Conservation (phyloP, 2,329 filamentous ascomycete genomes). For the Clarireedia hainanense region DNA sequence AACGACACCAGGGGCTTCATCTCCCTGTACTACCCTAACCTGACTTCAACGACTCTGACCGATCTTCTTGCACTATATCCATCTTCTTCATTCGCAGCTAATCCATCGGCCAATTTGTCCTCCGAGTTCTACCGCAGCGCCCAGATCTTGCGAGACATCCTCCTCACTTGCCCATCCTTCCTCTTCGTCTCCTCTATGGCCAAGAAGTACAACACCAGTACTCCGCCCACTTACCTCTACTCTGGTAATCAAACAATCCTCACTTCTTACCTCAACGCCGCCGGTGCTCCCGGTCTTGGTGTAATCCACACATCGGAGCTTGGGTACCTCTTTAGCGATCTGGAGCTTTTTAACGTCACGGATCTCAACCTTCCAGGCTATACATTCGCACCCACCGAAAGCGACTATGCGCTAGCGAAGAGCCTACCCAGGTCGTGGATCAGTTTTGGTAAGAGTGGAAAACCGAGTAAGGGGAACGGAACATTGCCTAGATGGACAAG, state of each 20-base stretch:
- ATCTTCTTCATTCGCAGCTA: slow-evolving; percentile 35
- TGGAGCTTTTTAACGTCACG: slow-evolving; percentile 36
- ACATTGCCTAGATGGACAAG: slow-evolving; percentile 33
- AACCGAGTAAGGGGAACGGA: slow-evolving; percentile 29
- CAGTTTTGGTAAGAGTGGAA: slow-evolving; percentile 36
- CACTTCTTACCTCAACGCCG: slow-evolving; percentile 33
- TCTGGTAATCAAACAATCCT: slow-evolving; percentile 48
- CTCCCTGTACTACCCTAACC: slow-evolving; percentile 31
- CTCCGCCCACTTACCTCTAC: slow-evolving; percentile 40
- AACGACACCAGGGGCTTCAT: slow-evolving; percentile 36
- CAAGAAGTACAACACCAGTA: slow-evolving; percentile 18
- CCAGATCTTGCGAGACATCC: slow-evolving; percentile 42
- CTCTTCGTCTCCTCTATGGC: slow-evolving; percentile 35
- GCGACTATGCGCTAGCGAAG: slow-evolving; percentile 34
- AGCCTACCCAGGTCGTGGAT: slow-evolving; percentile 41
- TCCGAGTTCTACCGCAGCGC: slow-evolving; percentile 43
- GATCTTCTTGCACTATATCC: slow-evolving; percentile 44
- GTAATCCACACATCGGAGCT: slow-evolving; percentile 46
- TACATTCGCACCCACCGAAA: slow-evolving; percentile 30
- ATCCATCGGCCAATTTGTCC: slow-evolving; percentile 33
- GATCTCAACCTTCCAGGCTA: slow-evolving; percentile 18
- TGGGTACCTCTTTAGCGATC: slow-evolving; percentile 42
- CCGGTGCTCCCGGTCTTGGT: slow-evolving; percentile 34
- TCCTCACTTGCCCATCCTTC: slow-evolving; percentile 42
- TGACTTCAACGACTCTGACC: slow-evolving; percentile 31